Evolutionary conservation across 2,329 filamentous ascomycete genomes (phyloP).

Genomic region (Fusarium odoratissimum): DNA sequence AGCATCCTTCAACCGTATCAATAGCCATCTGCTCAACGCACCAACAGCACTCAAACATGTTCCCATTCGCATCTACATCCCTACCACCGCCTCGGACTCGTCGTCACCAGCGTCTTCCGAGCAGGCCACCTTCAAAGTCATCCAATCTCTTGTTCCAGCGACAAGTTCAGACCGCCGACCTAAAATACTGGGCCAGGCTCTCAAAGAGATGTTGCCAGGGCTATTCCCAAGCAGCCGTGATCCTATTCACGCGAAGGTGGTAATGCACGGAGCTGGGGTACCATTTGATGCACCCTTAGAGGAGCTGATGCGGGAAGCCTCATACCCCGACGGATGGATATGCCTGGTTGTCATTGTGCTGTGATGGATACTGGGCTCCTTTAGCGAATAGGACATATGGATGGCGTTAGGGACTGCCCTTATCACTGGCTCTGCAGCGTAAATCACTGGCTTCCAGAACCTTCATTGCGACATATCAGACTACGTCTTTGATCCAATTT

Average conservation of each 20-base stretch:
- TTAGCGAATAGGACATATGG: slow-evolving; percentile 17
- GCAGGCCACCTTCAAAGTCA: slow-evolving; percentile 71
- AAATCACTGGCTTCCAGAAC: slow-evolving; percentile 2
- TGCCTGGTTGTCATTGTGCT: slow-evolving; percentile 84
- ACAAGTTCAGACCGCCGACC: slow-evolving; percentile 51
- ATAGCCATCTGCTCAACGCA: slow-evolving; percentile 80
- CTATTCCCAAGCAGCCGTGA: slow-evolving; percentile 90
- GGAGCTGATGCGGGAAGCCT: slow-evolving; percentile 83
- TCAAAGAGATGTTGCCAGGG: slow-evolving; percentile 79
- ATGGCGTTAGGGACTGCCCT: slow-evolving; percentile 29
- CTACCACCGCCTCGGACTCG: slow-evolving; percentile 58
- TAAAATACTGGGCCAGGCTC: slow-evolving; percentile 75
- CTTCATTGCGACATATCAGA: background rate
- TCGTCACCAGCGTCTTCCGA: slow-evolving; percentile 47
- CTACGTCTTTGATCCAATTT: background rate
- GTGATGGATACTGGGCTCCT: slow-evolving; percentile 40
- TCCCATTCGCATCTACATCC: slow-evolving; percentile 90
- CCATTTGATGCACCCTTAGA: slow-evolving; percentile 84
- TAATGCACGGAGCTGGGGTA: slow-evolving; percentile 86
- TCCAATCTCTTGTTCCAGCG: slow-evolving; percentile 79
- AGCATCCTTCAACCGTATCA: slow-evolving; percentile 76
- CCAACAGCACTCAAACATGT: slow-evolving; percentile 81
- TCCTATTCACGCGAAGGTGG: slow-evolving; percentile 82
- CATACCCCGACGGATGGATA: slow-evolving; percentile 93
- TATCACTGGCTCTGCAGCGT: slow-evolving; percentile 1